Evolutionary conservation across 2,329 filamentous ascomycete genomes (phyloP).

Genomic region (Dactylellina haptotyla): DNA sequence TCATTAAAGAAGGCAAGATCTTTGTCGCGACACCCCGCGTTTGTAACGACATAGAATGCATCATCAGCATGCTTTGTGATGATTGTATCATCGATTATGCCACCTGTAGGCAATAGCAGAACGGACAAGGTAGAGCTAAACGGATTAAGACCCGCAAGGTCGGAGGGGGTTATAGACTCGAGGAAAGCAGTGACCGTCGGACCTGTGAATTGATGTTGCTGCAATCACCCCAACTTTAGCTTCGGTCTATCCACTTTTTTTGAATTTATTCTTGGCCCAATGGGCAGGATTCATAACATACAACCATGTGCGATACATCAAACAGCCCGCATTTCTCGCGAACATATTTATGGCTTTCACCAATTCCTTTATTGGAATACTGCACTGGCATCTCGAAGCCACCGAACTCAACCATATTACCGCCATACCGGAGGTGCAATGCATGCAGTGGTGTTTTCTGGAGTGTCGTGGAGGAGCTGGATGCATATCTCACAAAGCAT

Average conservation of each 20-base stretch:
- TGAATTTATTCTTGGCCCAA: background rate
- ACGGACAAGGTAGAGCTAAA: conserved; percentile 85
- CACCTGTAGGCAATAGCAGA: conserved; percentile 83
- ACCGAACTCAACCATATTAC: conserved; percentile 96
- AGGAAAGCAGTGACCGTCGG: conserved; percentile 83
- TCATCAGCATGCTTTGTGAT: conserved; percentile 80
- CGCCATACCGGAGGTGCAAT: conserved; percentile 79
- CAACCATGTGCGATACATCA: conserved; percentile 94
- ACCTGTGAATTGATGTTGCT: conserved; percentile 70
- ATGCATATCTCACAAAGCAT: conserved; percentile 27
- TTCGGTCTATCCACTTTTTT: background rate
- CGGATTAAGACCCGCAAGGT: conserved; percentile 71
- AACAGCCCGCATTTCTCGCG: conserved; percentile 88
- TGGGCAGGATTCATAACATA: conserved; percentile 19
- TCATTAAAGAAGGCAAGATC: conserved; percentile 79
- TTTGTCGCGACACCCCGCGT: conserved; percentile 90
- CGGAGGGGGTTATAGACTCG: conserved; percentile 82
- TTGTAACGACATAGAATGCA: conserved; percentile 89
- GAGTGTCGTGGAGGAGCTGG: conserved; percentile 59
- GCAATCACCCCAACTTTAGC: background rate
- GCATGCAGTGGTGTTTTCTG: conserved; percentile 80
- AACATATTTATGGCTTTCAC: conserved; percentile 89
- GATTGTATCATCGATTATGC: conserved; percentile 94
- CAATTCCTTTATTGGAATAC: conserved; percentile 79
- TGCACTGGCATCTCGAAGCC: conserved; percentile 93